Conservation (phyloP, 208 protist genomes). For the Phytomonas sp. region DNA sequence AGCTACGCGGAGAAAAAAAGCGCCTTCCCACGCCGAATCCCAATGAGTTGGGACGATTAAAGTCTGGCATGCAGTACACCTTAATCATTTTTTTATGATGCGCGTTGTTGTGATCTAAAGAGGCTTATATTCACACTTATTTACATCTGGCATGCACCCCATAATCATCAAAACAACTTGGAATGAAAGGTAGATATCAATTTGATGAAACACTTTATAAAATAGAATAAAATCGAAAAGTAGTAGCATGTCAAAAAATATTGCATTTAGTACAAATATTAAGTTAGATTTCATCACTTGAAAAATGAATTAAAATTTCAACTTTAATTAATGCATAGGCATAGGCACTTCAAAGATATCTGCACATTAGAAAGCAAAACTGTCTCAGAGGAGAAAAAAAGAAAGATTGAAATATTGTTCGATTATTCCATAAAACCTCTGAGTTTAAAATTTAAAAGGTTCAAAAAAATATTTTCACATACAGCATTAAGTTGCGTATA, state of each 20-base stretch:
- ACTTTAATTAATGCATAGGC: neutral
- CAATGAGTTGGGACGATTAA: neutral
- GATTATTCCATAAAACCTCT: neutral
- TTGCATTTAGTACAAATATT: neutral
- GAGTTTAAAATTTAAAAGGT: neutral
- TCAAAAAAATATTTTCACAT: neutral
- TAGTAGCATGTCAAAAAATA: neutral
- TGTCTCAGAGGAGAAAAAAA: neutral
- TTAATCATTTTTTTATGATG: neutral
- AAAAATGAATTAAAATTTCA: neutral
- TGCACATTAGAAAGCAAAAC: neutral
- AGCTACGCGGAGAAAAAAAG: neutral
- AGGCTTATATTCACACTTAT: neutral
- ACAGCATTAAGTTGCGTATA: neutral
- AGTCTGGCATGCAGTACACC: neutral
- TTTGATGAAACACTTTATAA: neutral
- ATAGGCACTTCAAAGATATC: neutral
- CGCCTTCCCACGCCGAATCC: neutral
- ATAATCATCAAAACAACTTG: neutral
- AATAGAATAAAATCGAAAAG: neutral
- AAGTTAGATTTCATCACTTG: too few relatives aligned
- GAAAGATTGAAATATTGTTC: neutral
- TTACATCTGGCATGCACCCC: neutral
- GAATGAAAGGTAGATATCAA: neutral
- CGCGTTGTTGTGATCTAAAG: neutral